A percentile compares a stretch with the other conserved stretches of the same genome.
Conservation (phyloP, 495 filamentous ascomycete genomes). For the Trichoderma erinaceum region DNA sequence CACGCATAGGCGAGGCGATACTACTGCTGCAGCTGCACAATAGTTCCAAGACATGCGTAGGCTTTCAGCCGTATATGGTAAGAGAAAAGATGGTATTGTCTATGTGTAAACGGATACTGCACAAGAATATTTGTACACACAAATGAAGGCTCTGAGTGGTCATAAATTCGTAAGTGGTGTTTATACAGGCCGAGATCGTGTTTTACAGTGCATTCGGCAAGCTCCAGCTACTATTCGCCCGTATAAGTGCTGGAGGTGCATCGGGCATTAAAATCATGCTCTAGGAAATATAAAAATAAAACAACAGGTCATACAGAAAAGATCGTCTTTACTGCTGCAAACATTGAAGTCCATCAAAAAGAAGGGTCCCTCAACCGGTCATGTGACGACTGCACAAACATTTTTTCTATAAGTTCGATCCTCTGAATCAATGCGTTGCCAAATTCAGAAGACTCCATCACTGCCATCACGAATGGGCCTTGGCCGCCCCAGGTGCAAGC, state of each 20-base stretch:
- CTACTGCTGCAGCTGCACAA: background rate
- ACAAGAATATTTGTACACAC: background rate
- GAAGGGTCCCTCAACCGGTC: background rate
- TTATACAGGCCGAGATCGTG: background rate
- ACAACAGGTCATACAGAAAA: background rate
- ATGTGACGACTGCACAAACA: background rate
- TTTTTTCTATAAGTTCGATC: background rate
- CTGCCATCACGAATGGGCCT: conserved; percentile 14
- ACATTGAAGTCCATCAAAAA: background rate
- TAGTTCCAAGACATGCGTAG: background rate
- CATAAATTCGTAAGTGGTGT: background rate
- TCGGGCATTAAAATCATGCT: no score
- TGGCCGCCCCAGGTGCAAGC: conserved; percentile 8
- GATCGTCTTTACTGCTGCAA: background rate
- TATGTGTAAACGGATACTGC: background rate
- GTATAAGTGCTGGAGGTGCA: no score
- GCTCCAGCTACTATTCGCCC: background rate
- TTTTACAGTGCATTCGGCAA: background rate
- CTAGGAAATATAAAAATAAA: no score
- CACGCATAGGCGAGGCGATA: background rate
- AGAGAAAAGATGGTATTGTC: background rate
- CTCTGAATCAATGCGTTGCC: conserved; percentile 7
- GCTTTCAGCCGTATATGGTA: background rate
- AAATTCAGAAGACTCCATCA: conserved; percentile 12
- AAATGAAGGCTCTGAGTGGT: background rate